Evolutionary conservation across 2,329 filamentous ascomycete genomes (phyloP).

Genomic region (Metarhizium robertsii): DNA sequence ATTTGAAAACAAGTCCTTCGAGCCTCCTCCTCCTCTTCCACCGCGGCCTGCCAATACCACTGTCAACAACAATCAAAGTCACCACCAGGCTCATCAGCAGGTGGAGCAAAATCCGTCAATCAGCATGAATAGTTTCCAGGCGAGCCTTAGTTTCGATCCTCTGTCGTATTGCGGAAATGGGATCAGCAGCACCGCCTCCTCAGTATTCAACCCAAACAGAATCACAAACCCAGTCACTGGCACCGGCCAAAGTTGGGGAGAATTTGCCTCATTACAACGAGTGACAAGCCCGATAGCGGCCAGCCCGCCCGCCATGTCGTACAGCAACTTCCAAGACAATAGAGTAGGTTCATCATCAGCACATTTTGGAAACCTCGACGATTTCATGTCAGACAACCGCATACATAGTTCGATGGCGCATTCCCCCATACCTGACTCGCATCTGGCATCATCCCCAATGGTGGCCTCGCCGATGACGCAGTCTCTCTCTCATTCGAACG

Average conservation of each 20-base stretch:
- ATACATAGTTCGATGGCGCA: conserved; percentile 16
- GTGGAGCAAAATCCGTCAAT: conserved; percentile 11
- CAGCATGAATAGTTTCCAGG: conserved; percentile 12
- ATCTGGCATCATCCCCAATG: conserved; percentile 13
- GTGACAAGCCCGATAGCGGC: conserved; percentile 23
- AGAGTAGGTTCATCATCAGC: conserved; percentile 16
- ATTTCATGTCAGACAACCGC: conserved; percentile 21
- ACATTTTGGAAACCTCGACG: conserved; percentile 23
- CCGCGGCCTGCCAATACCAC: conserved; percentile 21
- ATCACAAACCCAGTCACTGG: conserved; percentile 23
- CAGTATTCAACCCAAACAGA: conserved; percentile 15
- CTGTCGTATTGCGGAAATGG: conserved; percentile 6
- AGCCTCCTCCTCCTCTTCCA: conserved; percentile 22
- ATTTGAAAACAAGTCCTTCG: conserved; percentile 28
- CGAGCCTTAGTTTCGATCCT: conserved; percentile 6
- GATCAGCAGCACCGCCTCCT: neutral
- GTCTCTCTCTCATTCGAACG: conserved; percentile 9
- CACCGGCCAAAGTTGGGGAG: conserved; percentile 22
- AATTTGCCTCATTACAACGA: conserved; percentile 18
- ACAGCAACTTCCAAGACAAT: conserved; percentile 22
- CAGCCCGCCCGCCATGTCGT: conserved; percentile 19
- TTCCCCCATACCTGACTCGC: conserved; percentile 12
- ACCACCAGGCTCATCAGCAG: conserved; percentile 9
- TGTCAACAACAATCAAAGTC: conserved; percentile 7
- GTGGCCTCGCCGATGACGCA: conserved; percentile 13